Evolutionary conservation across 208 protist genomes (phyloP).

Genomic region (Porcisia deanei): DNA sequence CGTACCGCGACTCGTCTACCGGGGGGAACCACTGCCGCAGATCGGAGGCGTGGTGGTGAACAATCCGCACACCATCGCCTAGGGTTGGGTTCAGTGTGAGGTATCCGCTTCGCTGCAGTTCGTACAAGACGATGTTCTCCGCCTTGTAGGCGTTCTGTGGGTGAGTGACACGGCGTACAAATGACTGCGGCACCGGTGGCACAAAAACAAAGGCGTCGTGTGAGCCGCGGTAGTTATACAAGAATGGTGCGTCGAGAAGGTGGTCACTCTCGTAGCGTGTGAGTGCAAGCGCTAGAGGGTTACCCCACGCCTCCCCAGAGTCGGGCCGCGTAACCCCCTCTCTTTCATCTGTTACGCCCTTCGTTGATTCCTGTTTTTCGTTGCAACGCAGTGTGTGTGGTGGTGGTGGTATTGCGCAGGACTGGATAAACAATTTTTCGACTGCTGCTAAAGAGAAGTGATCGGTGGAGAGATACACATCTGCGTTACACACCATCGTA

Average conservation of each 20-base stretch:
- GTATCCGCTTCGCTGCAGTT: slow-evolving; percentile 64
- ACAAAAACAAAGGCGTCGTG: slow-evolving; percentile 85
- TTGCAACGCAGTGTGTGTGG: background rate
- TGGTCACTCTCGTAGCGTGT: slow-evolving; percentile 78
- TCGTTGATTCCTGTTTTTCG: background rate
- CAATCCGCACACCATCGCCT: slow-evolving; percentile 44
- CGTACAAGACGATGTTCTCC: slow-evolving; percentile 88
- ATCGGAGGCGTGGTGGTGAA: slow-evolving; percentile 76
- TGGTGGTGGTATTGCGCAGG: background rate
- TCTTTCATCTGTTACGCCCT: background rate
- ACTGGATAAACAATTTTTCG: slow-evolving; percentile 34
- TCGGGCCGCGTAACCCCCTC: background rate
- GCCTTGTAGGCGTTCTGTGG: slow-evolving; percentile 87
- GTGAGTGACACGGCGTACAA: slow-evolving; percentile 57
- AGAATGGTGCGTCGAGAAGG: slow-evolving; percentile 45
- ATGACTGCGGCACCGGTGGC: slow-evolving; percentile 46
- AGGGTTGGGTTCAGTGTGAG: slow-evolving; percentile 69
- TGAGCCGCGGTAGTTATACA: slow-evolving; percentile 81
- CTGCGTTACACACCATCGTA: slow-evolving; percentile 86
- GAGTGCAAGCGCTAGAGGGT: slow-evolving; percentile 56
- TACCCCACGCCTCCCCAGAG: background rate
- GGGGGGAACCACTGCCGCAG: slow-evolving; percentile 87
- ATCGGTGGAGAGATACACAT: slow-evolving; percentile 62
- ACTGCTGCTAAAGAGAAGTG: slow-evolving; percentile 39
- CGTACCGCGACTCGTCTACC: slow-evolving; percentile 74